Conservation (phyloP, 2,329 filamentous ascomycete species). For the Aspergillus ibericus region DNA sequence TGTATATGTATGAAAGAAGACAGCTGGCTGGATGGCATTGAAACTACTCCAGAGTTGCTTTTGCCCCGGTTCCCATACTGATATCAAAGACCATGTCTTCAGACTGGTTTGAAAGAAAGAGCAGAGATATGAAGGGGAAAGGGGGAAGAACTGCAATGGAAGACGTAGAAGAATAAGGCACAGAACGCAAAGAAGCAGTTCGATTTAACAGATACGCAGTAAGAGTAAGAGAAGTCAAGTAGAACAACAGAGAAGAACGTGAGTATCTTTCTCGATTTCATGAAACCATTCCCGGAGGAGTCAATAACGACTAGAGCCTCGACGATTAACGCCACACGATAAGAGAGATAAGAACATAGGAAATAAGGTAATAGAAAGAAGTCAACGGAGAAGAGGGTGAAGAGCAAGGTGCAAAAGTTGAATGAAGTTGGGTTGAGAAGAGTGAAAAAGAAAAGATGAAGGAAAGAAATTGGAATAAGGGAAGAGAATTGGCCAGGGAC, state of each 20-base stretch:
- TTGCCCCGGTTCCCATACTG: background rate
- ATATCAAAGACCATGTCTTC: background rate
- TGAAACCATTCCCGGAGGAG: constrained; percentile 18
- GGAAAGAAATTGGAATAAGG: background rate
- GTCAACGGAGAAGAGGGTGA: constrained; percentile 24
- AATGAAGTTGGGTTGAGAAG: constrained; percentile 8
- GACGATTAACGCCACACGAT: constrained; percentile 18
- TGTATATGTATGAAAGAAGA: background rate
- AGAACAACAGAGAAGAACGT: constrained; percentile 7
- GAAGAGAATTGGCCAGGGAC: constrained; percentile 5
- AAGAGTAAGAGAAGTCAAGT: background rate
- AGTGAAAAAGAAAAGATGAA: constrained; percentile 15
- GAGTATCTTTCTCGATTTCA: constrained; percentile 19
- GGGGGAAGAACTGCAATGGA: background rate
- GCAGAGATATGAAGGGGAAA: constrained; percentile 3
- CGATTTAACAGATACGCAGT: background rate
- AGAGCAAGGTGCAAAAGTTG: background rate
- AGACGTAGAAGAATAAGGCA: background rate
- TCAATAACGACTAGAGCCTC: constrained; percentile 13
- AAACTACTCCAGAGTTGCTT: constrained; percentile 1
- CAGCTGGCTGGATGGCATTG: background rate
- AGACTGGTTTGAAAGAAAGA: background rate
- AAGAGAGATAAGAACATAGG: constrained; percentile 14
- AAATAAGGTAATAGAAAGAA: constrained; percentile 15
- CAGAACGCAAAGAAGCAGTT: background rate